phyloP scores from a whole-genome alignment of 2,329 filamentous ascomycete species.

The Stylonectria norvegica region DNA sequence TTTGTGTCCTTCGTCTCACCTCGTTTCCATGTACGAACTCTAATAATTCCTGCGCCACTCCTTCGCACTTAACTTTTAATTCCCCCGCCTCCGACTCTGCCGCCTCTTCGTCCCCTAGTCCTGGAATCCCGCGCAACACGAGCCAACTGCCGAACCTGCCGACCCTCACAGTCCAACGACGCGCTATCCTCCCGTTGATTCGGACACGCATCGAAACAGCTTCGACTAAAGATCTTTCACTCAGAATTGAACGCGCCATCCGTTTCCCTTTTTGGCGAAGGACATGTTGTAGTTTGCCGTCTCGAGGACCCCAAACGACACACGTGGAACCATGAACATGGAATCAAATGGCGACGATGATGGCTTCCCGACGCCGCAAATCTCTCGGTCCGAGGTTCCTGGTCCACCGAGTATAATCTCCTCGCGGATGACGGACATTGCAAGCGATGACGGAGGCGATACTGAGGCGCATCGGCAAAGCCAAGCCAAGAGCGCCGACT shows the following conservation, averaged over 20 bases:
- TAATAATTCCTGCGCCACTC: conserved; percentile 12
- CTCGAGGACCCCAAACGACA: no score
- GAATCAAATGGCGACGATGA: conserved; percentile 38
- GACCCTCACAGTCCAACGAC: conserved; percentile 18
- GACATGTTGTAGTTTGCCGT: no score
- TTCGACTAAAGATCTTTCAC: conserved; percentile 5
- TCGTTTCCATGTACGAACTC: conserved; percentile 8
- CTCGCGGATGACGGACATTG: conserved; percentile 67
- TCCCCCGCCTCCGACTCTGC: conserved; percentile 7
- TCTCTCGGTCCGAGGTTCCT: conserved; percentile 39
- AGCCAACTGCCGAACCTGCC: conserved; percentile 25
- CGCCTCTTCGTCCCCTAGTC: conserved; percentile 18
- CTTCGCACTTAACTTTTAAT: conserved; percentile 10
- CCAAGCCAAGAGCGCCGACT: conserved; percentile 39
- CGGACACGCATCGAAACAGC: no score
- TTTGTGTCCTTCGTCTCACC: conserved; percentile 10
- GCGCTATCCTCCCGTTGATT: conserved; percentile 13
- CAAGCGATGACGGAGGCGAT: conserved; percentile 53
- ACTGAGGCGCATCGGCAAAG: conserved; percentile 31
- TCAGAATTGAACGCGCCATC: conserved; percentile 8
- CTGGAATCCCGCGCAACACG: conserved; percentile 21
- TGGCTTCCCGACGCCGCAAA: conserved; percentile 38
- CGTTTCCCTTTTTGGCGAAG: conserved; percentile 6
- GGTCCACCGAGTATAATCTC: conserved; percentile 65
- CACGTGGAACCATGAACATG: conserved; percentile 31